phyloP scores from a whole-genome alignment of 352 stramenopile species.

The Pythium guiyangense region DNA sequence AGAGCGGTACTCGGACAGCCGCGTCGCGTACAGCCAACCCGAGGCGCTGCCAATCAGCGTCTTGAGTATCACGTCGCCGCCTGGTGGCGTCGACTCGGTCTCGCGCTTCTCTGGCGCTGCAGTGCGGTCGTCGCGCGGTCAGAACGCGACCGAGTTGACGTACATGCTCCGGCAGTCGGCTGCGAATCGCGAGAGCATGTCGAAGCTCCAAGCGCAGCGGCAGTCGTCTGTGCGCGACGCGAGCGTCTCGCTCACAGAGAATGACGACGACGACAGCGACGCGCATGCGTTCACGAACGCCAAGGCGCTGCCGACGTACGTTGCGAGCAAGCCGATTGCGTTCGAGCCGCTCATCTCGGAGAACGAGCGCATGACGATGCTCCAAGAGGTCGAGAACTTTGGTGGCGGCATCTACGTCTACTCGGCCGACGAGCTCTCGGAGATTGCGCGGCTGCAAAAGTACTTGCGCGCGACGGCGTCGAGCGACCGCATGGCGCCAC shows the following conservation, averaged over 20 bases:
- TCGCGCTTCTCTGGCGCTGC: slow-evolving; percentile 3
- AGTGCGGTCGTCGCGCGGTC: neutral
- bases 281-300: slow-evolving; percentile 1
- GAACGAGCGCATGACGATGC: slow-evolving; percentile 48
- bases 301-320: slow-evolving; percentile 22
- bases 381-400: slow-evolving; percentile 65
- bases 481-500: slow-evolving; percentile 3
- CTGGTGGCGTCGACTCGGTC: neutral
- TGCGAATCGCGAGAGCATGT: slow-evolving; percentile 3
- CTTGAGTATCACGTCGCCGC: slow-evolving; percentile 4
- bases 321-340: slow-evolving; percentile 31
- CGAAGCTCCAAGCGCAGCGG: neutral
- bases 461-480: slow-evolving; percentile 32
- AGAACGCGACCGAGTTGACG: slow-evolving; percentile 12
- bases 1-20: slow-evolving; percentile 17
- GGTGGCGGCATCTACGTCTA: slow-evolving; percentile 69
- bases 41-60: slow-evolving; percentile 5
- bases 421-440: slow-evolving; percentile 64
- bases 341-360: slow-evolving; percentile 42
- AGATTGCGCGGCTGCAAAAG: slow-evolving; percentile 49
- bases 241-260: slow-evolving; percentile 3
- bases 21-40: slow-evolving; percentile 11
- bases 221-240: slow-evolving; percentile 2
- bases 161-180: slow-evolving; percentile 6
- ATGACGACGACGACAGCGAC: slow-evolving; percentile 7